Evolutionary conservation across 2,329 filamentous ascomycete species (phyloP).

Genomic region (Trichophyton verrucosum): DNA sequence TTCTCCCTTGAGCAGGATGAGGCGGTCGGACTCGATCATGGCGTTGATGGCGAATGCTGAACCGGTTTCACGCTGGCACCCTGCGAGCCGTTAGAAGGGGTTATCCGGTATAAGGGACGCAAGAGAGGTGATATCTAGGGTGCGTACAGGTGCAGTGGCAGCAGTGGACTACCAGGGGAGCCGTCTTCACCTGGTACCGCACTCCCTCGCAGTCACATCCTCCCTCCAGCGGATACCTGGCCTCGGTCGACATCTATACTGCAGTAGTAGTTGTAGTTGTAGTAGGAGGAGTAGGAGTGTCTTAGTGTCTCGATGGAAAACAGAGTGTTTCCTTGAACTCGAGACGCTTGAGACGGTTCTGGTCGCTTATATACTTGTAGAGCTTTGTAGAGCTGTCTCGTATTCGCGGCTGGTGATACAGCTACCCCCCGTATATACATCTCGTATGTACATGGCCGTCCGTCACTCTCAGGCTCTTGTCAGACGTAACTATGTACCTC

Average conservation of each 20-base stretch:
- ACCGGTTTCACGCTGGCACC: slow-evolving; percentile 37
- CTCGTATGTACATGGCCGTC: no score
- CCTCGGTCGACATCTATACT: background rate
- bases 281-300: background rate
- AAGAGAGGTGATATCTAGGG: background rate
- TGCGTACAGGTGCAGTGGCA: slow-evolving; percentile 33
- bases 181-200: slow-evolving; percentile 18
- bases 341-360: no score
- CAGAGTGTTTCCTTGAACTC: no score
- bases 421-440: no score
- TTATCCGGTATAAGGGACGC: no score
- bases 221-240: slow-evolving; percentile 18
- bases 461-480: no score
- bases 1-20: slow-evolving; percentile 21
- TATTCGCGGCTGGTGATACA: no score
- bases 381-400: no score
- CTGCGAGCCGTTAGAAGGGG: background rate
- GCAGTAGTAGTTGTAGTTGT: no score
- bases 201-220: slow-evolving; percentile 20
- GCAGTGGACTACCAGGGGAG: slow-evolving; percentile 33
- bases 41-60: slow-evolving; percentile 31
- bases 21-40: slow-evolving; percentile 29
- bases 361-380: no score
- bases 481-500: no score
- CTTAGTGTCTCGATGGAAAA: background rate